A percentile compares a stretch with the other conserved stretches of the same genome.
These are phyloP conservation scores for Guadua angustifolia DNA, from an alignment of 176 grass and related monocot genomes.

Conservation along the genomic window DNA sequence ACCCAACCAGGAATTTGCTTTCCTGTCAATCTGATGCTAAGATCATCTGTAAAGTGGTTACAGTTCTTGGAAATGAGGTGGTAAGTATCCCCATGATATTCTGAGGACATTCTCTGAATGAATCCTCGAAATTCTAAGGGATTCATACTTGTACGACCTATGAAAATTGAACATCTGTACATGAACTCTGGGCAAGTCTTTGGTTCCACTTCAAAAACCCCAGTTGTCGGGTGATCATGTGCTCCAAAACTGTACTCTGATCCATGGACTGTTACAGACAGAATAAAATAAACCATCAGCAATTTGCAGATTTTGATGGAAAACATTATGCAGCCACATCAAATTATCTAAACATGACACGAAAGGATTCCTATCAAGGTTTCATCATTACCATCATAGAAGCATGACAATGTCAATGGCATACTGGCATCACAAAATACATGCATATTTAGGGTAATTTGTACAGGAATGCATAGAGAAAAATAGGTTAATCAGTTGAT, in stretches of 20 bases:
- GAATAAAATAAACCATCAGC: conserved; percentile 37
- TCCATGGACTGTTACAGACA: conserved; percentile 69
- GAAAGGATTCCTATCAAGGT: neutral
- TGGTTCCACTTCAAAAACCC: conserved; percentile 94
- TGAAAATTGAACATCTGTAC: conserved; percentile 79
- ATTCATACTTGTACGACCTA: conserved; percentile 62
- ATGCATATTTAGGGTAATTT: conserved; percentile 6
- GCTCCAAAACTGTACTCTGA: conserved; percentile 92
- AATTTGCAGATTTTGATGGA: conserved; percentile 20
- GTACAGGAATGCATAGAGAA: neutral
- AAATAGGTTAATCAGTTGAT: neutral
- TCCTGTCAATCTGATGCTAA: conserved; percentile 70
- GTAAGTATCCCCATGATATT: conserved; percentile 93
- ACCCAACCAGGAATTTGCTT: conserved; percentile 87
- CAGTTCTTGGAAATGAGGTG: conserved; percentile 98
- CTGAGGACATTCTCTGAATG: conserved; percentile 70
- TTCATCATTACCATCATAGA: conserved; percentile 11
- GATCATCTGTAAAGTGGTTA: conserved; percentile 96
- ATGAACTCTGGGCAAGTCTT: conserved; percentile 83
- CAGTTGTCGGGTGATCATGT: conserved; percentile 79
- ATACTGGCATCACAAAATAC: conserved; percentile 9
- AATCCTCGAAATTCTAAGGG: conserved; percentile 73
- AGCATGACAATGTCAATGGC: conserved; percentile 19
- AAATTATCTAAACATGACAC: conserved; percentile 11
- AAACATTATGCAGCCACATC: conserved; percentile 15